Evolutionary conservation across 225 moss, liverwort and hornwort genomes (phyloP).

Genomic region (Antitrichia curtipendula): DNA sequence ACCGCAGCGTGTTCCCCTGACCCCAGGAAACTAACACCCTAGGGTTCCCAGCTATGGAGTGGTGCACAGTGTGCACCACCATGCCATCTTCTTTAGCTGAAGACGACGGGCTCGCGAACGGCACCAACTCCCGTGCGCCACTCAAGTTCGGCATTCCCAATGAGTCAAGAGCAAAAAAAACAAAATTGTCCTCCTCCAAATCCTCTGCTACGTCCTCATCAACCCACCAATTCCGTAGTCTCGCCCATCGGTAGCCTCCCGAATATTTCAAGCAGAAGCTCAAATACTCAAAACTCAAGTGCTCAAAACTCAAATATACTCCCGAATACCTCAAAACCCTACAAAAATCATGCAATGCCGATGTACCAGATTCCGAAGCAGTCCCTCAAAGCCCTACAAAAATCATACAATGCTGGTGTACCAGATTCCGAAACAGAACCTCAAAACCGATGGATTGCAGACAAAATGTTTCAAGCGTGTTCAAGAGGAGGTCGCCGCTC

Average conservation of each 20-base stretch:
- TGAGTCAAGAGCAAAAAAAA: background rate
- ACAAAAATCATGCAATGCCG: background rate
- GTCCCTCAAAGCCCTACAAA: background rate
- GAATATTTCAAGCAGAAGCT: background rate
- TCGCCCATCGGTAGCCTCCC: background rate
- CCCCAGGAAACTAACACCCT: conserved; percentile 77
- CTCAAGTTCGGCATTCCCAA: conserved; percentile 39
- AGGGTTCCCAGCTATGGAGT: conserved; percentile 38
- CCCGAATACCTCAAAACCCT: background rate
- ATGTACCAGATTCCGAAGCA: background rate
- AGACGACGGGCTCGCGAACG: conserved; percentile 17
- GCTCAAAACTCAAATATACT: background rate
- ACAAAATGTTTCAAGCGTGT: background rate
- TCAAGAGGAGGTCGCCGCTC: background rate
- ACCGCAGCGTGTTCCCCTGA: conserved; percentile 59
- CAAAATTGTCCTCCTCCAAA: background rate
- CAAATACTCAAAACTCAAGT: background rate
- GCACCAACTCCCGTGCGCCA: conserved; percentile 13
- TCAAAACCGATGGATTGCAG: background rate
- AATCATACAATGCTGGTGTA: background rate
- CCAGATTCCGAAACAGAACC: background rate
- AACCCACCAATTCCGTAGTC: background rate
- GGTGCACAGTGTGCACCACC: conserved; percentile 50
- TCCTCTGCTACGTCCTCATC: background rate
- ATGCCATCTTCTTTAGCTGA: conserved; percentile 6